Percentiles rank a stretch among this genome's conserved stretches.
These are phyloP conservation scores for Xylaria sp. DNA, from an alignment of 2,329 filamentous ascomycete genomes.

Conservation along the genomic window DNA sequence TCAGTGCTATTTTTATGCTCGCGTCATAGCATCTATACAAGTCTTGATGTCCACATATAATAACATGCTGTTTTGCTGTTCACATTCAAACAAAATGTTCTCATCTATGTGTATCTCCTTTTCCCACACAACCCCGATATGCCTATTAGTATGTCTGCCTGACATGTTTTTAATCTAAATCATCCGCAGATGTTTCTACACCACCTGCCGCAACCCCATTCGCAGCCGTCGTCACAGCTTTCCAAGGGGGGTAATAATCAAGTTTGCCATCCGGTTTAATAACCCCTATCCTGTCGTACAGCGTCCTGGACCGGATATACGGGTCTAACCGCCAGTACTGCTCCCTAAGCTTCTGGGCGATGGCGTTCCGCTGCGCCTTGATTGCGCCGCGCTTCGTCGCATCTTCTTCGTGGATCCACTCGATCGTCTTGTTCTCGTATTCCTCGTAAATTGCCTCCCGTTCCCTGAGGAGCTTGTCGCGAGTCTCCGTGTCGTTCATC, in stretches of 20 bases:
- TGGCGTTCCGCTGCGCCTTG: slow-evolving; percentile 61
- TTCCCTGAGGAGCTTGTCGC: slow-evolving; percentile 67
- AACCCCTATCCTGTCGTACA: slow-evolving; percentile 83
- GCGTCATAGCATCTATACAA: slow-evolving; percentile 10
- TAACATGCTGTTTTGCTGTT: neutral
- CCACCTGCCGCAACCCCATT: slow-evolving; percentile 36
- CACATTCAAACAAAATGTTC: no score
- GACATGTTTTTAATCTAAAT: slow-evolving; percentile 49
- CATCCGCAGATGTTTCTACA: slow-evolving; percentile 49
- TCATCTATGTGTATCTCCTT: neutral
- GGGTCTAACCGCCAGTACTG: slow-evolving; percentile 93
- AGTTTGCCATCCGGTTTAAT: slow-evolving; percentile 71
- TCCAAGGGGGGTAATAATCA: slow-evolving; percentile 66
- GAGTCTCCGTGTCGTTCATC: slow-evolving; percentile 70
- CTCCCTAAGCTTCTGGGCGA: slow-evolving; percentile 68
- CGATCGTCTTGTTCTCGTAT: slow-evolving; percentile 75
- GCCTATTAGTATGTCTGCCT: no score
- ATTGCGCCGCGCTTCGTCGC: slow-evolving; percentile 54
- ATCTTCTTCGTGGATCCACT: slow-evolving; percentile 70
- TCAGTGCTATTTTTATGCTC: neutral
- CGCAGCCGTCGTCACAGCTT: slow-evolving; percentile 23
- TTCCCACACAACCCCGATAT: no score
- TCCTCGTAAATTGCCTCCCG: slow-evolving; percentile 70
- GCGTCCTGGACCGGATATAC: slow-evolving; percentile 79
- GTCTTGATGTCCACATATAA: slow-evolving; percentile 2